A percentile compares a stretch with the other conserved stretches of the same genome.
These are phyloP conservation scores for Linnemannia zychae DNA, from an alignment of 192 early-diverging fungal species.

Conservation along the genomic window DNA sequence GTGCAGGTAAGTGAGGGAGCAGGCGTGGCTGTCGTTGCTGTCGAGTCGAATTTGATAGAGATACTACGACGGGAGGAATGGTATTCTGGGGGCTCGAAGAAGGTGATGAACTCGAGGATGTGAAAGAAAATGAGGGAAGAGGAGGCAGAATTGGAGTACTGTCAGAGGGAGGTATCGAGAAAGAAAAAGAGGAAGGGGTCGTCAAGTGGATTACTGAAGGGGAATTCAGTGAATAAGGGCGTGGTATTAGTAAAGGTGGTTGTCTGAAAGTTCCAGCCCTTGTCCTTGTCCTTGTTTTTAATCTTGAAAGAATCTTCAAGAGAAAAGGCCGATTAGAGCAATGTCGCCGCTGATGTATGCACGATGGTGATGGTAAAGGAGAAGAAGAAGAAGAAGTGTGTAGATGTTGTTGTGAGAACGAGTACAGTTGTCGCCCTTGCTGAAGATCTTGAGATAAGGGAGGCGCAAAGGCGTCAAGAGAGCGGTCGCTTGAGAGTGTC, in stretches of 20 bases:
- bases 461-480: background rate
- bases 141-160: background rate
- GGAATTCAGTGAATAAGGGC: too few species aligned
- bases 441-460: too few species aligned
- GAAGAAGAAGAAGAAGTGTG: background rate
- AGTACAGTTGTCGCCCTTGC: too few species aligned
- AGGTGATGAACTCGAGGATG: too few species aligned
- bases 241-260: background rate
- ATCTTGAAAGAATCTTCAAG: background rate
- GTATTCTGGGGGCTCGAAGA: background rate
- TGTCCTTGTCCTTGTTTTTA: background rate
- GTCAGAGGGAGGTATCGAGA: background rate
- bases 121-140: background rate
- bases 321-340: background rate
- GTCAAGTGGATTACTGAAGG: background rate
- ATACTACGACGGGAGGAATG: background rate
- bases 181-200: background rate
- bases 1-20: background rate
- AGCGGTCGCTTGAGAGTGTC: background rate
- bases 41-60: background rate
- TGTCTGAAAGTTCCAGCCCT: background rate
- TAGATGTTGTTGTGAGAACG: background rate
- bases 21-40: background rate
- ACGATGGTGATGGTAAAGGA: background rate
- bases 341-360: background rate